Conservation (phyloP, 2,329 filamentous ascomycete species). For the Byssochlamys sp. region DNA sequence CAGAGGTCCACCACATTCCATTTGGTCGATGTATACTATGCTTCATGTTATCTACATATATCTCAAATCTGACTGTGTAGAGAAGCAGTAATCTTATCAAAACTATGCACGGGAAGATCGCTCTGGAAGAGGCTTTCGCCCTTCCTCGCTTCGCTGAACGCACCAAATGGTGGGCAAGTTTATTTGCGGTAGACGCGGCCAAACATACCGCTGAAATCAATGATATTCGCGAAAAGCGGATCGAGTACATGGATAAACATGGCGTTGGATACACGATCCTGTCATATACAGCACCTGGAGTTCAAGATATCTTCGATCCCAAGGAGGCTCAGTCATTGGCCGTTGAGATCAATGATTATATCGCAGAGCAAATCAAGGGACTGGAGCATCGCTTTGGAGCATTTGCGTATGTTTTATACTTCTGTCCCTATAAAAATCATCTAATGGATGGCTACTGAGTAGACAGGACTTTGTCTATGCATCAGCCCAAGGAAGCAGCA, state of each 20-base stretch:
- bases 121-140: constrained; percentile 54
- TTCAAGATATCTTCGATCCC: constrained; percentile 39
- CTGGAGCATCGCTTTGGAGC: constrained; percentile 36
- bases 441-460: not conserved
- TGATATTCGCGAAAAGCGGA: constrained; percentile 35
- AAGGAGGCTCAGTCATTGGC: constrained; percentile 37
- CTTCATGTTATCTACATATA: too few species aligned
- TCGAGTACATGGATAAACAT: constrained; percentile 36
- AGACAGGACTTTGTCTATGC: constrained; percentile 29
- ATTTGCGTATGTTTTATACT: constrained; percentile 26
- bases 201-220: constrained; percentile 50
- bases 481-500: constrained; percentile 31
- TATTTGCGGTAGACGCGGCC: constrained; percentile 52
- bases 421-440: not conserved
- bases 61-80: too few species aligned
- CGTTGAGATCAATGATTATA: constrained; percentile 40
- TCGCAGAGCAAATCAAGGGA: constrained; percentile 34
- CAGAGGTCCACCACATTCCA: too few species aligned
- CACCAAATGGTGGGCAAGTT: constrained; percentile 51
- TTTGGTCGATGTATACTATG: too few species aligned
- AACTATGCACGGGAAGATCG: constrained; percentile 51
- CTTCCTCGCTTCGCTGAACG: constrained; percentile 50
- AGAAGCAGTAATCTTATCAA: too few species aligned
- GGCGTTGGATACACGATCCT: constrained; percentile 41
- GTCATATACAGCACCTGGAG: constrained; percentile 40